Percentiles rank a stretch among this genome's conserved stretches.
phyloP scores from a whole-genome alignment of 331 rosid species.

The Cucumis variabilis region DNA sequence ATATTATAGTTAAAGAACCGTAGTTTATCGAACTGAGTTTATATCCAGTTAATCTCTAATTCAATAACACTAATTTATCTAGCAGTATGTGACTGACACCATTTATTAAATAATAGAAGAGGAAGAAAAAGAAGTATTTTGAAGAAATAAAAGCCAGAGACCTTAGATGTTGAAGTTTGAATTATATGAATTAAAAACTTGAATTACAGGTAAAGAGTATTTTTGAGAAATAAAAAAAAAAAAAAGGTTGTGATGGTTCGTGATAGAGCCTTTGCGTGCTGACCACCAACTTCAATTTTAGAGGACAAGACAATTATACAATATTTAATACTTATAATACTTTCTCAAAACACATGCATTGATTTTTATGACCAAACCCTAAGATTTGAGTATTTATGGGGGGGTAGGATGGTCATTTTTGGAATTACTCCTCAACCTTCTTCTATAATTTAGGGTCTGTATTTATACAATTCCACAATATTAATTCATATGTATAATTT shows the following conservation, averaged over 20 bases:
- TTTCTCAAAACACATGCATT: background rate
- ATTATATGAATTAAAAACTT: too few relatives aligned
- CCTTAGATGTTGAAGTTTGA: too few relatives aligned
- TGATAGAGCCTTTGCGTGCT: background rate
- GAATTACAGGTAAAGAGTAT: too few relatives aligned
- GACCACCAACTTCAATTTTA: slow-evolving; percentile 11
- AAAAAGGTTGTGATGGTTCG: background rate
- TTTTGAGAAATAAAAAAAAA: too few relatives aligned
- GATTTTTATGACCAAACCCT: background rate
- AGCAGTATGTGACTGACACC: too few relatives aligned
- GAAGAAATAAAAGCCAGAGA: too few relatives aligned
- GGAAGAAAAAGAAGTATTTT: too few relatives aligned
- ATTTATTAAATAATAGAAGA: too few relatives aligned
- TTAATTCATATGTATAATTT: background rate
- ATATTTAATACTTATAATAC: background rate
- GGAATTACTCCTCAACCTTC: background rate
- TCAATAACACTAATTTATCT: too few relatives aligned
- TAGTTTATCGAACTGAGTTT: too few relatives aligned
- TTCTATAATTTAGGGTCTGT: background rate
- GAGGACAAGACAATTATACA: background rate
- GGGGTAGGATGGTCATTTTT: background rate
- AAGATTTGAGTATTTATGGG: background rate
- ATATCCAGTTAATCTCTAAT: too few relatives aligned
- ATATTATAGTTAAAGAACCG: too few relatives aligned
- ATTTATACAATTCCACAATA: background rate